These are phyloP conservation scores for Irineochytrium annulatum DNA, from an alignment of 192 early-diverging fungal genomes.

Conservation along the genomic window DNA sequence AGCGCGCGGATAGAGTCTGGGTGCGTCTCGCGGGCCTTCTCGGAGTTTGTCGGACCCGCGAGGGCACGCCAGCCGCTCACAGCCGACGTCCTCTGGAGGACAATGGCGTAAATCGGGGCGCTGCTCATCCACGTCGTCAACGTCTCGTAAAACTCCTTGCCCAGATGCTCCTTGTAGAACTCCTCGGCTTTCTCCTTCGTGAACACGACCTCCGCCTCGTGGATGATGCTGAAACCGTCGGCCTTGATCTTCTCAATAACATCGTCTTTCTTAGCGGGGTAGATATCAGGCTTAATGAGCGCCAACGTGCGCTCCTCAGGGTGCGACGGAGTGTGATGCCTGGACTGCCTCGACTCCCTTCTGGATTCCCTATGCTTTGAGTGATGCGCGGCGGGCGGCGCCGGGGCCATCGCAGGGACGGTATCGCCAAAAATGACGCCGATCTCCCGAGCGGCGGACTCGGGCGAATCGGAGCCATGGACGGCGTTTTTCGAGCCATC, in stretches of 20 bases:
- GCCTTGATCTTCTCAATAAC: conserved; percentile 26
- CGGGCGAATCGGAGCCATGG: conserved; percentile 53
- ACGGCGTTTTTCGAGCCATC: conserved; percentile 51
- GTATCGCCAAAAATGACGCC: conserved; percentile 32
- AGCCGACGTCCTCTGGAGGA: conserved; percentile 36
- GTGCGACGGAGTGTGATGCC: conserved; percentile 2
- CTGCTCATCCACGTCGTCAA: conserved; percentile 29
- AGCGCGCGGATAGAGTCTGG: conserved; percentile 46
- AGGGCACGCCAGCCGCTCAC: conserved; percentile 43
- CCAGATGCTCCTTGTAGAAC: conserved; percentile 30
- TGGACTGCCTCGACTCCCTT: neutral
- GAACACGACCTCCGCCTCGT: conserved; percentile 20
- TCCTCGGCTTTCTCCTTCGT: conserved; percentile 28
- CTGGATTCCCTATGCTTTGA: no score
- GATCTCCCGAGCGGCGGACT: conserved; percentile 48
- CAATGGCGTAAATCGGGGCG: conserved; percentile 44
- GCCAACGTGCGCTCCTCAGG: conserved; percentile 39
- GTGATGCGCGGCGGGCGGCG: neutral
- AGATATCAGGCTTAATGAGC: conserved; percentile 53
- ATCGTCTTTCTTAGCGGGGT: conserved; percentile 42
- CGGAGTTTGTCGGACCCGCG: conserved; percentile 51
- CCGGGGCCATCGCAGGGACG: neutral
- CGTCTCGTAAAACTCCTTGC: conserved; percentile 11
- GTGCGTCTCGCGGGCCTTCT: conserved; percentile 45
- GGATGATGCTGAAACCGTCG: conserved; percentile 23